These are phyloP conservation scores for Rhizopogon vinicolor DNA, from an alignment of 768 basidiomycete genomes.

Conservation along the genomic window DNA sequence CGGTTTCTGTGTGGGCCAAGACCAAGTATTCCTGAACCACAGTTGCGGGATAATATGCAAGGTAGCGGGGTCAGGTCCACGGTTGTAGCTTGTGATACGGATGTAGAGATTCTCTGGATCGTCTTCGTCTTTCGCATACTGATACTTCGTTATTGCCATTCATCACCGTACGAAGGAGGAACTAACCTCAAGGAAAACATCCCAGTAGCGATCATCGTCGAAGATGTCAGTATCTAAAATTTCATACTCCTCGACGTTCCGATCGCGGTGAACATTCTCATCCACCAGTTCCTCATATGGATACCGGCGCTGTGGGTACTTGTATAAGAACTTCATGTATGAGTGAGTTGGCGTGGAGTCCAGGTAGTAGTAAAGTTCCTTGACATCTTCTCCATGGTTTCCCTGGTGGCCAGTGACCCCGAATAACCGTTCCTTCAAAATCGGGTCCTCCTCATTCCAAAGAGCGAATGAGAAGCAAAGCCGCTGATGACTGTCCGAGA, in stretches of 20 bases:
- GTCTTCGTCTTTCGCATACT: slow-evolving; percentile 98
- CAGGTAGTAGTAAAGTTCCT: slow-evolving; percentile 97
- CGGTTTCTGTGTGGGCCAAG: slow-evolving; percentile 75
- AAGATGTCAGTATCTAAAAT: slow-evolving; percentile 90
- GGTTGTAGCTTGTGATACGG: slow-evolving; percentile 94
- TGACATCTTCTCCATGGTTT: slow-evolving; percentile 99
- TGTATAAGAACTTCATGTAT: slow-evolving; percentile 99
- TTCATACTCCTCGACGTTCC: slow-evolving; percentile 90
- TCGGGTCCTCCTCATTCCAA: slow-evolving; percentile 94
- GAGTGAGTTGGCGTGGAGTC: slow-evolving; percentile 99
- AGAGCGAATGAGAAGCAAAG: slow-evolving; percentile 87
- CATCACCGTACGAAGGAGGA: slow-evolving; percentile 2
- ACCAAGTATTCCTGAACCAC: slow-evolving; percentile 99
- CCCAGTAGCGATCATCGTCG: slow-evolving; percentile 95
- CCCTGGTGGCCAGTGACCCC: slow-evolving; percentile 97
- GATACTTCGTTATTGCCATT: slow-evolving; percentile 6
- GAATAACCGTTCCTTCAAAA: slow-evolving; percentile 94
- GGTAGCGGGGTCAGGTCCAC: slow-evolving; percentile 91
- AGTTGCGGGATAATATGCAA: slow-evolving; percentile 93
- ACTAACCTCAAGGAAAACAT: slow-evolving; percentile 93
- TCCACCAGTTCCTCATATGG: slow-evolving; percentile 92
- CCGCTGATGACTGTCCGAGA: slow-evolving; percentile 95
- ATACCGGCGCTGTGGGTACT: slow-evolving; percentile 89
- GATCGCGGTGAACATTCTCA: slow-evolving; percentile 76
- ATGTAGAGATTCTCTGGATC: slow-evolving; percentile 84